phyloP scores from a whole-genome alignment of 192 early-diverging fungal species.

The Linnemannia elongata region DNA sequence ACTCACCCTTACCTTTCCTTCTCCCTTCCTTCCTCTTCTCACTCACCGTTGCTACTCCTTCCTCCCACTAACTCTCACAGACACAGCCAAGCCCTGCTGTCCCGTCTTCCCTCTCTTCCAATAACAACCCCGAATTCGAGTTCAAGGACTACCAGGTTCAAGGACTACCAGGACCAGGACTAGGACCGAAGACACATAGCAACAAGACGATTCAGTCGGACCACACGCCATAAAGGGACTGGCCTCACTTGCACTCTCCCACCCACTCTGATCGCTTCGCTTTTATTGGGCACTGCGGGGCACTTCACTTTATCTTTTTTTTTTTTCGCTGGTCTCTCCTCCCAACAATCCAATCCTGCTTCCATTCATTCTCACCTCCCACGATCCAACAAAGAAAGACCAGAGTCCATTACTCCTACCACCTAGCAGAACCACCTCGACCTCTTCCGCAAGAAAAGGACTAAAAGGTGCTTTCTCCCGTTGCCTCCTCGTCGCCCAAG shows the following conservation, averaged over 20 bases:
- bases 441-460: not conserved
- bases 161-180: too few relatives aligned
- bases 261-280: not conserved
- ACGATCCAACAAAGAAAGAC: not conserved
- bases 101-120: not conserved
- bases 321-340: not conserved
- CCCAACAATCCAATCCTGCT: not conserved
- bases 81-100: not conserved
- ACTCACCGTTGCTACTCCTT: not conserved
- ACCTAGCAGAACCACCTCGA: not conserved
- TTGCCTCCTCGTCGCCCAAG: not conserved
- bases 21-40: not conserved
- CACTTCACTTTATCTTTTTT: not conserved
- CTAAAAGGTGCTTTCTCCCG: conserved; percentile 10
- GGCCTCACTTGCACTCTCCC: too few relatives aligned
- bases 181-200: too few relatives aligned
- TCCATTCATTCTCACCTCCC: not conserved
- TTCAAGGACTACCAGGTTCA: too few relatives aligned
- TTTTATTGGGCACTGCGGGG: not conserved
- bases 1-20: not conserved
- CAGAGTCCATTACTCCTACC: not conserved
- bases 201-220: not conserved
- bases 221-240: not conserved
- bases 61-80: not conserved
- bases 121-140: not conserved